phyloP scores from a whole-genome alignment of 805 yeast genomes.

The Wickerhamiella azyma region DNA sequence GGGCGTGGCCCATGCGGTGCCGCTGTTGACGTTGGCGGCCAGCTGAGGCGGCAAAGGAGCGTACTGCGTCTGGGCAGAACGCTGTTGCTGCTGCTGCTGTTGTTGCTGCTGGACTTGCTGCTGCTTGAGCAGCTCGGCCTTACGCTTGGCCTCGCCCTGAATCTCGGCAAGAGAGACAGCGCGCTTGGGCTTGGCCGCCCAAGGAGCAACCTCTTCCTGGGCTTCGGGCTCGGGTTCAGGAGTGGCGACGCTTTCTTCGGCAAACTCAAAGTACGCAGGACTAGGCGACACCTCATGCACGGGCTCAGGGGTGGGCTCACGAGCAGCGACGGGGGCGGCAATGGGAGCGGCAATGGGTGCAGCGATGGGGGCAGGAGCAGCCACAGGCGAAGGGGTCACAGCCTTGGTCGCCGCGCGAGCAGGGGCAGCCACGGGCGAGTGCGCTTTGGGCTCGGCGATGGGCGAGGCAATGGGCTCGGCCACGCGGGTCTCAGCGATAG shows the following conservation, averaged over 20 bases:
- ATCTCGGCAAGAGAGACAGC: constrained; percentile 23
- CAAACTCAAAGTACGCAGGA: neutral
- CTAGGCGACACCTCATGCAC: neutral
- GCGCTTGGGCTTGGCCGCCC: constrained; percentile 16
- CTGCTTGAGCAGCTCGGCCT: constrained; percentile 12
- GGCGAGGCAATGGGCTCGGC: neutral
- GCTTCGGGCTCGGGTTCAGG: neutral
- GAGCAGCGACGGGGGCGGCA: constrained; percentile 4
- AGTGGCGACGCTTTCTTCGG: neutral
- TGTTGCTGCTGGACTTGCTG: constrained; percentile 2
- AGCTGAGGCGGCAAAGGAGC: constrained; percentile 15
- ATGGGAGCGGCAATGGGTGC: constrained; percentile 8
- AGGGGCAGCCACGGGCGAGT: neutral
- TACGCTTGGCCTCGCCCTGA: constrained; percentile 22
- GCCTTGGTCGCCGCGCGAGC: neutral
- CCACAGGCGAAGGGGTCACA: neutral
- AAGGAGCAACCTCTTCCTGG: constrained; percentile 16
- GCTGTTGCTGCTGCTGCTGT: constrained; percentile 7
- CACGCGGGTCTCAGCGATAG: neutral
- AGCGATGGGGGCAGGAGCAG: constrained; percentile 1
- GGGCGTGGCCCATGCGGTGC: constrained; percentile 12
- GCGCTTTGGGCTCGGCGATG: neutral
- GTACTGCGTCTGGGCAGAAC: neutral
- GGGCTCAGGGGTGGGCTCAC: neutral
- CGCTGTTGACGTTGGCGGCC: constrained; percentile 19